These are phyloP conservation scores for Microcyclosporella mali DNA, from an alignment of 2,329 filamentous ascomycete genomes.

Conservation along the genomic window DNA sequence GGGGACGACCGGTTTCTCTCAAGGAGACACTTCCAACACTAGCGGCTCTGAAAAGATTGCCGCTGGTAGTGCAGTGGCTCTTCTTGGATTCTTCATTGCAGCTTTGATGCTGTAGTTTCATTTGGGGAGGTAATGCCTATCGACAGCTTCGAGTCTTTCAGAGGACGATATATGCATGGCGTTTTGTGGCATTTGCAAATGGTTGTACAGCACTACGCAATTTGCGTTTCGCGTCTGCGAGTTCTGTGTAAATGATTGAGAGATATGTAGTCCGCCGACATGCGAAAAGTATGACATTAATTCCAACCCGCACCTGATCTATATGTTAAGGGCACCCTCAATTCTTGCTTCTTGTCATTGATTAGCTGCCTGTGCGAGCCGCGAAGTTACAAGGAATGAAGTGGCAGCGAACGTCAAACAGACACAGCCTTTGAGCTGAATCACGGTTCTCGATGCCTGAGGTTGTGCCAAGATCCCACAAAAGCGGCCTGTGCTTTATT, in stretches of 20 bases:
- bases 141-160: conserved; percentile 16
- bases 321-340: too few relatives aligned
- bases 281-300: conserved; percentile 4
- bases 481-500: conserved; percentile 2
- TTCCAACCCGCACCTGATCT: not conserved
- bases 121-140: conserved; percentile 10
- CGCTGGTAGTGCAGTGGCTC: conserved; percentile 33
- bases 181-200: conserved; percentile 5
- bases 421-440: too few relatives aligned
- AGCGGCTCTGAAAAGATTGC: conserved; percentile 28
- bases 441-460: not conserved
- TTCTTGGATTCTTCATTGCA: conserved; percentile 34
- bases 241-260: conserved; percentile 15
- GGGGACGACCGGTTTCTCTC: conserved; percentile 23
- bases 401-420: too few relatives aligned
- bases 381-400: too few relatives aligned
- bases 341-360: too few relatives aligned
- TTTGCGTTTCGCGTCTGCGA: conserved; percentile 4
- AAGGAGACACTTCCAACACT: conserved; percentile 22
- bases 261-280: conserved; percentile 5
- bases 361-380: too few relatives aligned
- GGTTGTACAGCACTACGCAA: conserved; percentile 14
- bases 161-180: not conserved
- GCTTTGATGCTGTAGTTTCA: conserved; percentile 30
- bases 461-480: conserved; percentile 3